These are phyloP conservation scores for Cocos nucifera DNA, from an alignment of 176 grass and related monocot genomes.

Conservation along the genomic window DNA sequence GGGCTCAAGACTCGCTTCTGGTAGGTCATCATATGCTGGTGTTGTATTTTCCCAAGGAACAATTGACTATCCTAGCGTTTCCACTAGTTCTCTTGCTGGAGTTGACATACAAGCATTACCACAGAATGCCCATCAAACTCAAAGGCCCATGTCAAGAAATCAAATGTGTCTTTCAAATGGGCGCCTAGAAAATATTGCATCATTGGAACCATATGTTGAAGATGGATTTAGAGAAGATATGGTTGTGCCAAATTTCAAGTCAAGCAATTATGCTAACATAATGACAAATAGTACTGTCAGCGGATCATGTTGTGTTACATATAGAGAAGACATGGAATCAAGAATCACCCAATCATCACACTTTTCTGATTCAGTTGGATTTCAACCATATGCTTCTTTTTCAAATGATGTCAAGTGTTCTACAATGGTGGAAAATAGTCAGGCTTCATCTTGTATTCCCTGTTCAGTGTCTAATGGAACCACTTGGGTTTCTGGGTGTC, in stretches of 20 bases:
- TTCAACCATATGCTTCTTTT: conserved; percentile 5
- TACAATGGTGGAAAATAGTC: background rate
- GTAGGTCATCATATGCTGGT: conserved; percentile 25
- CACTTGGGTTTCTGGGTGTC: too few species aligned
- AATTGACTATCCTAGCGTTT: conserved; percentile 18
- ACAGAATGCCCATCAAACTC: conserved; percentile 14
- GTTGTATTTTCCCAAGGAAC: conserved; percentile 4
- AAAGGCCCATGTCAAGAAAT: conserved; percentile 3
- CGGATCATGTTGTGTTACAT: background rate
- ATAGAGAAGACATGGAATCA: conserved; percentile 21
- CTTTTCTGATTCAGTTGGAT: conserved; percentile 16
- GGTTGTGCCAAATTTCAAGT: conserved; percentile 11
- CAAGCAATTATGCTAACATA: conserved; percentile 5
- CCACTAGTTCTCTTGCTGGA: conserved; percentile 13
- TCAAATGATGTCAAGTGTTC: conserved; percentile 14
- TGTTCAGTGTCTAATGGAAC: background rate
- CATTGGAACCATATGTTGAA: conserved; percentile 14
- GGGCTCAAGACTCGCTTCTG: conserved; percentile 20
- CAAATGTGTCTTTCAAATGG: conserved; percentile 7
- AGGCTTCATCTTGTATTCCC: conserved; percentile 17
- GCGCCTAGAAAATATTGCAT: conserved; percentile 5
- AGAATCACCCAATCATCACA: conserved; percentile 29
- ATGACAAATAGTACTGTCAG: background rate
- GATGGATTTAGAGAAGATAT: conserved; percentile 14
- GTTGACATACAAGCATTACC: conserved; percentile 6